These are phyloP conservation scores for Castanea crenata DNA, from an alignment of 306 rosid species.

Conservation along the genomic window DNA sequence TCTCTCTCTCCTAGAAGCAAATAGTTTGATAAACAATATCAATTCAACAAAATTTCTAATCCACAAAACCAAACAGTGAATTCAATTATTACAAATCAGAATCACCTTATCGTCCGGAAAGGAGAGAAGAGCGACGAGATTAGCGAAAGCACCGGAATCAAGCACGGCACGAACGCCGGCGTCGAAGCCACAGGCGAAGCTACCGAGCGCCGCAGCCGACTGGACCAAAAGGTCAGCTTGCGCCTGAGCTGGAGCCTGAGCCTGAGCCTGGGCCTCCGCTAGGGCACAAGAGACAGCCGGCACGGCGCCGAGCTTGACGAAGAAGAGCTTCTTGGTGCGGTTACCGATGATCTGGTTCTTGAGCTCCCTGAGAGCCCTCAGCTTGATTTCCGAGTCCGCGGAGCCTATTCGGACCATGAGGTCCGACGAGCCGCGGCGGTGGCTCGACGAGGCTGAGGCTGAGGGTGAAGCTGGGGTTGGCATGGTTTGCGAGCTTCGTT, in stretches of 20 bases:
- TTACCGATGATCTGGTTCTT: slow-evolving; percentile 93
- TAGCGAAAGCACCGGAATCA: slow-evolving; percentile 70
- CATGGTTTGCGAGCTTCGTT: slow-evolving; percentile 35
- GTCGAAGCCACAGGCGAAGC: slow-evolving; percentile 89
- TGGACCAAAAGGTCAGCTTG: slow-evolving; percentile 66
- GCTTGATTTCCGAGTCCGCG: slow-evolving; percentile 55
- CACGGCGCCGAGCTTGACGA: slow-evolving; percentile 79
- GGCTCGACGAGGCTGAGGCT: slow-evolving; percentile 38
- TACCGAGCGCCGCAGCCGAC: slow-evolving; percentile 84
- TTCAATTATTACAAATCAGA: slow-evolving; percentile 4
- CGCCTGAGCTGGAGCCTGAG: slow-evolving; percentile 10
- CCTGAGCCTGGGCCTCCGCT: slow-evolving; percentile 19
- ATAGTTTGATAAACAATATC: no score
- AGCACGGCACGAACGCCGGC: slow-evolving; percentile 85
- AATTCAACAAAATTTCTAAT: no score
- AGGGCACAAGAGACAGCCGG: slow-evolving; percentile 66
- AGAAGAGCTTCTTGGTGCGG: slow-evolving; percentile 88
- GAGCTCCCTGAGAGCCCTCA: slow-evolving; percentile 81
- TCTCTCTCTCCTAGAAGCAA: no score
- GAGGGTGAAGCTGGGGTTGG: slow-evolving; percentile 43
- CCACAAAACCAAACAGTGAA: slow-evolving; percentile 1
- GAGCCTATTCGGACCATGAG: slow-evolving; percentile 66
- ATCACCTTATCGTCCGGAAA: slow-evolving; percentile 67
- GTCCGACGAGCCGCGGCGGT: slow-evolving; percentile 43
- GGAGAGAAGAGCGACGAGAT: slow-evolving; percentile 60